Evolutionary conservation across 331 rosid genomes (phyloP).

Genomic region (Cucumis variabilis): DNA sequence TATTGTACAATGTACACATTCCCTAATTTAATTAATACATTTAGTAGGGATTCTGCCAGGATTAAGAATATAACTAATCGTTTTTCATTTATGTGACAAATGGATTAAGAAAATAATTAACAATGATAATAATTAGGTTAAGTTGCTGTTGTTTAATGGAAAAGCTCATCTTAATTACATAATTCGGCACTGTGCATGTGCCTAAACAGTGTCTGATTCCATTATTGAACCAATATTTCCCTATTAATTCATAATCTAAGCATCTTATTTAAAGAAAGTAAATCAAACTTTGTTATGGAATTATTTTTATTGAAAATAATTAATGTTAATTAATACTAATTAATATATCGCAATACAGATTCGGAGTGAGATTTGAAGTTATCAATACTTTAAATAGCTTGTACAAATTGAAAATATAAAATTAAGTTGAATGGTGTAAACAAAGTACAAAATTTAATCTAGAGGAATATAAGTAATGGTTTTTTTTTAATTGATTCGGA

Average conservation of each 20-base stretch:
- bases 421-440: too few species aligned
- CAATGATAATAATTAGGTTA: slow-evolving; percentile 1
- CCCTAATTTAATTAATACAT: background rate
- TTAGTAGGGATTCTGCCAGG: background rate
- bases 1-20: background rate
- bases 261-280: slow-evolving; percentile 1
- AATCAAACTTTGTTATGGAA: background rate
- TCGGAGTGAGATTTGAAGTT: too few species aligned
- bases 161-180: background rate
- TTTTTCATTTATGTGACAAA: slow-evolving; percentile 2
- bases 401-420: too few species aligned
- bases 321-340: too few species aligned
- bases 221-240: slow-evolving; percentile 18
- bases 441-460: too few species aligned
- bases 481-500: too few species aligned
- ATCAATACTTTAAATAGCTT: too few species aligned
- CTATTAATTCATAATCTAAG: background rate
- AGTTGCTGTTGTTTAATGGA: slow-evolving; percentile 1
- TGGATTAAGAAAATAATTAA: slow-evolving; percentile 18
- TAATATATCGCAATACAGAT: too few species aligned
- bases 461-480: too few species aligned
- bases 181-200: slow-evolving; percentile 28
- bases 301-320: background rate
- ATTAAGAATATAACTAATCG: background rate
- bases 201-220: background rate